Conservation (phyloP, 2,329 filamentous ascomycete species). For the Phoma sp. region DNA sequence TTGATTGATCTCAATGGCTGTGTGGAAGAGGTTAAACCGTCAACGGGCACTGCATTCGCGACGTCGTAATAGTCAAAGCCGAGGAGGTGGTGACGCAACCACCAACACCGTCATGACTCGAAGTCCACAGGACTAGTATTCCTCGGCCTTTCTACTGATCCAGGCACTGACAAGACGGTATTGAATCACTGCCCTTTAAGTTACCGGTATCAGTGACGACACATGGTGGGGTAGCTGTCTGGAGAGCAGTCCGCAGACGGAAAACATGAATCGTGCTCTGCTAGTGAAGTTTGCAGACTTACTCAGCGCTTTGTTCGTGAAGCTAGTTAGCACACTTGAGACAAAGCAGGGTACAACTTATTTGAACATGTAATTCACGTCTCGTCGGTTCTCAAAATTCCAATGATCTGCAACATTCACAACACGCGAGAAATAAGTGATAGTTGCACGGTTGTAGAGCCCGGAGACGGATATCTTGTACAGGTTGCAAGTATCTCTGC, state of each 20-base stretch:
- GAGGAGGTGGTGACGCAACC: conserved; percentile 3
- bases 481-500: too few relatives aligned
- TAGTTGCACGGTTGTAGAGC: too few relatives aligned
- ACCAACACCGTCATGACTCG: neutral
- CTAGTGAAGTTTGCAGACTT: neutral
- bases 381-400: too few relatives aligned
- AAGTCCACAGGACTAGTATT: neutral
- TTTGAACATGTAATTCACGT: too few relatives aligned
- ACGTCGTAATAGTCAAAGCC: neutral
- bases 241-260: conserved; percentile 1
- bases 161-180: neutral
- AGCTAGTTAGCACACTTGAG: too few relatives aligned
- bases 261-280: conserved; percentile 1
- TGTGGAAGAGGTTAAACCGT: neutral
- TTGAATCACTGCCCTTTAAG: conserved; percentile 2
- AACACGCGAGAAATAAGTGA: too few relatives aligned
- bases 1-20: neutral
- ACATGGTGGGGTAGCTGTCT: conserved; percentile 9
- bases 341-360: too few relatives aligned
- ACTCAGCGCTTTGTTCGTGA: neutral
- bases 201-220: conserved; percentile 1
- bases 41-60: neutral
- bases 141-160: neutral
- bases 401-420: too few relatives aligned
- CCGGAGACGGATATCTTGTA: too few relatives aligned